Base-by-base conservation (phyloP, 257 asterid species). In the Gynochthodes officinalis region DNA sequence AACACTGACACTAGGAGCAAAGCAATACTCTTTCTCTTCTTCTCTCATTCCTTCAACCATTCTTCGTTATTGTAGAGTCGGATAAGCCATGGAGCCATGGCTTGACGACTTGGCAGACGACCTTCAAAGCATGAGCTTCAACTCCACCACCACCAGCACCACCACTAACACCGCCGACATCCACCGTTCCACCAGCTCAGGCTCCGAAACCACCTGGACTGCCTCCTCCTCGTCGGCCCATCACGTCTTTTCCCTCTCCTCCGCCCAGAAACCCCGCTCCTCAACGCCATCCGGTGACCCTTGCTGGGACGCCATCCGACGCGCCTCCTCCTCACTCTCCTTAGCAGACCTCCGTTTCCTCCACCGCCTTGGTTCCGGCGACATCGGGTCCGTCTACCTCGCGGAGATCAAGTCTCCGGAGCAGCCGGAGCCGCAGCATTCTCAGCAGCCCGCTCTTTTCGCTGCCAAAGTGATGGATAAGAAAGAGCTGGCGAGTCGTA, bases 391-490 rank as follows among this genome's bases (percentile, higher is more conserved):
- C 1, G 99, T 95, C 60, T 95, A 86, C 84, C 73, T 95, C 7
- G 93, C 97, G n/a, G 90, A 92, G 71, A 87, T 95, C 46, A 94
- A 88, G 61, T 67, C 84, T 0, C 85, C 89, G 0, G 77, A 69
- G 61, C 83, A 75, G 23, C 72, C 61, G 7, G 57, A 75, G 8
- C 70, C 67, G 3, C 75, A 68, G 15, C 65, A 63, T 1, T 59
- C 80, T 0, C 44, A 19, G 5, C 44, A 63, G 13, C 7, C 78
- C 72, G 86, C 91, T 1, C 62, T 88, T 0, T 94, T 89, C 79
- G 99, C 99, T 27, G 97, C 94, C 4, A 94, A 94, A 63, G 98
- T 94, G 10, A 92, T 94, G 98, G 99, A 94, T 50, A 81, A 80
- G 78, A 90, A 84, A 78, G 97, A 91, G 60, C 86, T 94, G 0